Evolutionary conservation across 1,284 basidiomycete species (phyloP), one percentile per base, ranked within the genome.

Genomic region (Irpex sp.): DNA sequence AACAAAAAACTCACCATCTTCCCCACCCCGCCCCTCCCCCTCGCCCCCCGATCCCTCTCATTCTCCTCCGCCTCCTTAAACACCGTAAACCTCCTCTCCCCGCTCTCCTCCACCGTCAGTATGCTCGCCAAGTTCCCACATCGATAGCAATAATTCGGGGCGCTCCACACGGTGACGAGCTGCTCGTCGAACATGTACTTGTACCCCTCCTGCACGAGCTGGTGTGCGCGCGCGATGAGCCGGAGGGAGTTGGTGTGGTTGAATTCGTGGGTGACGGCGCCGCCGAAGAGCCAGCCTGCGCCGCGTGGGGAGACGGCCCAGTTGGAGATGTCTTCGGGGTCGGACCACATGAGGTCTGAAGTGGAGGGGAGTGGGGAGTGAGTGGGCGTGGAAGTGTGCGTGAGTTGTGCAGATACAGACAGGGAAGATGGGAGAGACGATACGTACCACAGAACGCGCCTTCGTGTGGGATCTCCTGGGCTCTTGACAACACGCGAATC

Each of bases 131-230:
- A 78, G 64, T 94, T 93, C 48, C 92, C 91, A 70, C 85, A 88
- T 33, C 93, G 83, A 70, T 95, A 94, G 72, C 92, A 95, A 73
- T 95, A 99, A 74, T 99, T 99, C 16, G 96, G 96, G 33, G 96
- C 96, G 1, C 88, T 91, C 97, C 96, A 99, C 5, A 99, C 96
- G 0, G 97, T 99, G 0, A 98, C 96, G 39, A 99, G 88, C 60
- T 87, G 81, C 64, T 91, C 86, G 72, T 97, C 93, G 69, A 98
- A 98, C 94, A 98, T 97, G 75, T 96, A 90, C 76, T 98, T 98
- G 81, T 90, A 97, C 0, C 96, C 96, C 75, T 98, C 96, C 74
- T 97, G 94, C 1, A 97, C 95, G 8, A 98, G 86, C 72, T 97
- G 95, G 72, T 97, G 95, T 0, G 95, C 95, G 39, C 95, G 86